Conservation (phyloP, 768 basidiomycete species). For the Stropharia rugosoannulata region DNA sequence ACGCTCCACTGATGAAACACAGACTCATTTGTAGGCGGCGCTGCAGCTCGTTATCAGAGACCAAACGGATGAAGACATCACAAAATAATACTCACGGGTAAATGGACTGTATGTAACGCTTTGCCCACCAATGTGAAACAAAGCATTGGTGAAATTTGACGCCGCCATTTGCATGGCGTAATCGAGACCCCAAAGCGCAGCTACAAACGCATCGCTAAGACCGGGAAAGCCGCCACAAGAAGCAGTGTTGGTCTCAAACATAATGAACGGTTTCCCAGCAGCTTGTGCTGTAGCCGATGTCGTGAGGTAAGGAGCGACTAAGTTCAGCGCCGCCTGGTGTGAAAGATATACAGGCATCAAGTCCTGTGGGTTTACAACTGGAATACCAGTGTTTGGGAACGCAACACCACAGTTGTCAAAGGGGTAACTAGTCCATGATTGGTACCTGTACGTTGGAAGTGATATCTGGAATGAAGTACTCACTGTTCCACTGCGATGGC, state of each 20-base stretch:
- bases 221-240: constrained; percentile 71
- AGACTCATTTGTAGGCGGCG: constrained; percentile 57
- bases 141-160: constrained; percentile 47
- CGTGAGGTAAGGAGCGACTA: constrained; percentile 53
- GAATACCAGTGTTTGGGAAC: constrained; percentile 38
- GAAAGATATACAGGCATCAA: constrained; percentile 62
- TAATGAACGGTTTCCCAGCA: constrained; percentile 46
- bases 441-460: not conserved
- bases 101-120: constrained; percentile 57
- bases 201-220: constrained; percentile 59
- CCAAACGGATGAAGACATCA: not conserved
- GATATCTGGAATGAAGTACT: constrained; percentile 12
- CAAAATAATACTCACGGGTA: constrained; percentile 35
- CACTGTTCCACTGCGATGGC: constrained; percentile 60
- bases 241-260: constrained; percentile 74
- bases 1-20: constrained; percentile 70
- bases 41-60: constrained; percentile 24
- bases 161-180: constrained; percentile 59
- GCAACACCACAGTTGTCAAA: constrained; percentile 59
- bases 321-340: constrained; percentile 50
- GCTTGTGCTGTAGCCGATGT: constrained; percentile 44
- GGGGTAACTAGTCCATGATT: constrained; percentile 42
- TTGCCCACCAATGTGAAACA: constrained; percentile 63
- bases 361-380: constrained; percentile 39
- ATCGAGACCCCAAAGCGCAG: constrained; percentile 64